Base-by-base conservation (phyloP, 495 filamentous ascomycete genomes). In the Penicillium goetzii region DNA sequence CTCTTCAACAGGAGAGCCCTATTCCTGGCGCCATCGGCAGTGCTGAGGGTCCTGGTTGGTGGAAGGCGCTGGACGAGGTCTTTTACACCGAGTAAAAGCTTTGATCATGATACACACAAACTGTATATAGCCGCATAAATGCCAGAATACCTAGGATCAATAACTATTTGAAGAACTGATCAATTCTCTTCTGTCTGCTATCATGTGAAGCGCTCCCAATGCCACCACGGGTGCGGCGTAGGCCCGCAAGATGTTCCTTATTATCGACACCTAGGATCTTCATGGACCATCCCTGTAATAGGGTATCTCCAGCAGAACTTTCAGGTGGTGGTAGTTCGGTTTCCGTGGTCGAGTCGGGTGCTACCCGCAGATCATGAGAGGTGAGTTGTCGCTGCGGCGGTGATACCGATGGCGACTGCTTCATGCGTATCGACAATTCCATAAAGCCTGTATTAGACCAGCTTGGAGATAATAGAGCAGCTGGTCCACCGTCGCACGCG, bases 121-220 rank as follows among this genome's bases (percentile, higher is more conserved):
- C 43, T 50, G 36, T 56, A 32, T 8, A 58, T 52, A 54, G 14
- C n/a, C 36, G 6, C 15, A 51, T 30, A n/a, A 30, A 30, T 8
- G 10, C 12, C 15, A 30, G 30, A 28, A 30, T 51, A 2, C 15
- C 17, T 14, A 17, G n/a, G 4, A n/a, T 51, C 23, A 30, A 51
- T 7, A n/a, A 21, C 17, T 34, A 55, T 34, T 89, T 89, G 54
- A 92, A 90, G 75, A 96, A 96, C n/a, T 84, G 84, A 12, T 92
- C 90, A 65, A 93, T 79, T 3, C 83, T 90, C 68, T 84, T 84
- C 71, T 96, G 92, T 17, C 80, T 83, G 30, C 81, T 82, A 68
- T 97, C 92, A 72, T 89, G 85, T 58, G 83, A 80, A 41, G 88
- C 78, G 70, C 90, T 93, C 32, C 91, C 90, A 60, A 96, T 88